Conservation (phyloP, 2,329 filamentous ascomycete species). For the Hypomyces perniciosus region DNA sequence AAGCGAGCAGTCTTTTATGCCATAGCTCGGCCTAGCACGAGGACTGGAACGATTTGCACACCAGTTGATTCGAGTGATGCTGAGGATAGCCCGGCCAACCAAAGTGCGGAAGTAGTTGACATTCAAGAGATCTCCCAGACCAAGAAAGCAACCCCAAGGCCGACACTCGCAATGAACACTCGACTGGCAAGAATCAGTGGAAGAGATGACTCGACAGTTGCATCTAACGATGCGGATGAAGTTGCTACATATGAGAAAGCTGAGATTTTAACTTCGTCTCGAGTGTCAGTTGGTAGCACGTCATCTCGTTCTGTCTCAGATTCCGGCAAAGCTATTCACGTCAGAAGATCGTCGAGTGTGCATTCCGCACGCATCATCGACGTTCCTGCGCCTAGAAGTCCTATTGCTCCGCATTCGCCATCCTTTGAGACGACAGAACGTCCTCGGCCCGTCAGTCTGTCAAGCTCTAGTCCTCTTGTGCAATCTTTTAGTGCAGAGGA, state of each 20-base stretch:
- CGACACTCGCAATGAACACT: neutral
- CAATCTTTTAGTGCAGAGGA: slow-evolving; percentile 33
- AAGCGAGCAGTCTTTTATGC: slow-evolving; percentile 16
- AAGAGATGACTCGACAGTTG: slow-evolving; percentile 13
- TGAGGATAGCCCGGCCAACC: neutral
- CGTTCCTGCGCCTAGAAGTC: slow-evolving; percentile 47
- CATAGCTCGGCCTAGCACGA: slow-evolving; percentile 6
- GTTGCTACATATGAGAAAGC: slow-evolving; percentile 49
- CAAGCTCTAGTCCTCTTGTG: slow-evolving; percentile 35
- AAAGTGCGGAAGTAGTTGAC: neutral
- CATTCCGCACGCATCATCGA: slow-evolving; percentile 55
- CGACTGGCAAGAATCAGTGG: too few species aligned
- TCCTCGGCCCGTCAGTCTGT: slow-evolving; percentile 34
- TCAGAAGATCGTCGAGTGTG: slow-evolving; percentile 40
- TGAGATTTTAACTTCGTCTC: slow-evolving; percentile 50
- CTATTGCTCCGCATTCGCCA: slow-evolving; percentile 41
- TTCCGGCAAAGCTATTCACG: slow-evolving; percentile 32
- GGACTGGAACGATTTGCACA: neutral
- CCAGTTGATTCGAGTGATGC: neutral
- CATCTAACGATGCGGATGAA: slow-evolving; percentile 39
- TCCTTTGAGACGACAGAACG: slow-evolving; percentile 42
- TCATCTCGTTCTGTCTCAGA: slow-evolving; percentile 46
- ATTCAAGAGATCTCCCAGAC: neutral
- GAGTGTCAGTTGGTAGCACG: slow-evolving; percentile 49
- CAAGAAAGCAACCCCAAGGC: neutral